Evolutionary conservation across 2,329 filamentous ascomycete species (phyloP), one percentile per base, ranked within the genome.

Genomic region (Diaporthe australafricana): DNA sequence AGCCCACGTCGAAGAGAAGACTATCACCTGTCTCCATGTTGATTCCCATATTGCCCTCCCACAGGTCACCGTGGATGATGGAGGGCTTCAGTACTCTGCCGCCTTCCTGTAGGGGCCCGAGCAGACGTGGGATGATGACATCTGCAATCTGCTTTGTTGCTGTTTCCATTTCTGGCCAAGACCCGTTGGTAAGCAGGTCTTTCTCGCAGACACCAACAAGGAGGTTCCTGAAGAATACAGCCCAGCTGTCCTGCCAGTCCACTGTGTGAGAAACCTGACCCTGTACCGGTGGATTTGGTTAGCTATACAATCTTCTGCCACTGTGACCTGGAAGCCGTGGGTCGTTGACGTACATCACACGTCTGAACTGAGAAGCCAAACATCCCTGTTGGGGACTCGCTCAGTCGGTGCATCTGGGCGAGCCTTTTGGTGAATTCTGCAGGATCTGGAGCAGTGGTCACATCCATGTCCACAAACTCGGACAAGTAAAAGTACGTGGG

Each of bases 31-130:
- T 84, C 12, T 77, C 70, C 2, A 70, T 63, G 40, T 79, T 77
- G 16, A 78, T 79, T 2, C 81, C 81, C 3, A 78, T 76, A 70
- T 85, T 86, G 3, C 77, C 79, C 68, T 85, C 80, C 83, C 82
- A 85, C 1, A 84, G 76, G 75, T 84, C 82, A 1, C 82, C 82
- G 70, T 83, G 82, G 30, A 83, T 80, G 48, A 84, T 75, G 35
- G 74, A 74, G 1, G 80, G 79, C 57, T 77, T 77, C 12, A 81
- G 20, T n/a, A 12, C n/a, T n/a, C 32, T 62, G 4, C 56, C 50
- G 1, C 78, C 74, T 4, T 70, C 22, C 66, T 79, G 73, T 17
- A 81, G 66, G 0, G 75, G 74, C 9, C 76, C 77, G 7, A 81
- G 70, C 1, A 80, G 70, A 2, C 76, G 70, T 1, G 82, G 82